Base-by-base conservation (phyloP, 202 grass and related monocot species). In the Setaria viridis region DNA sequence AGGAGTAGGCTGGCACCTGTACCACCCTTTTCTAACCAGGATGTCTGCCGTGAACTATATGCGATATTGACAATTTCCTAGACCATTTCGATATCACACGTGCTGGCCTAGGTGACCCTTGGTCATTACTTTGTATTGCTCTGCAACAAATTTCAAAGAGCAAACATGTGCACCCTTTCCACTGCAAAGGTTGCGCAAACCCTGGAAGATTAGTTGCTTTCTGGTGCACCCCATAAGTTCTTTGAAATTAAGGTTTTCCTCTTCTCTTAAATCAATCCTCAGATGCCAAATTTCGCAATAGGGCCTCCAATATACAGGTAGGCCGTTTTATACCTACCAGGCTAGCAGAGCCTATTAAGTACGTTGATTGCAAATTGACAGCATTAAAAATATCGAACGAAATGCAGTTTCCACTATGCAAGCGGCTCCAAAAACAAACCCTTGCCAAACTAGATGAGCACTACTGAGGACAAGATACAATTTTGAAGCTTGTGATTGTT, bases 21-120 rank as follows among this genome's bases (percentile, higher is more conserved):
- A 69, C 48, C 16, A 35, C 54, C 13, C 76, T 85, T 85, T 70
- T 43, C 16, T 86, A 33, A 60, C 59, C 15, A 68, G 48, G 70
- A 60, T 35, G 62, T 66, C 34, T 66, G 79, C 39, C 30, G 59
- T 56, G 35, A 78, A 34, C 59, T 62, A 82, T 72, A 49, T 12
- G 60, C 14, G 62, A 56, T 87, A 33, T 72, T 6, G 39, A 64
- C 37, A 43, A n/a, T 57, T 57, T 13, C 34, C 72, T 80, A 62
- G 20, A 64, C 54, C 15, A 76, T 69, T 55, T 54, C 7, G 33
- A 73, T 67, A 45, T 62, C 20, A 16, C n/a, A 72, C 37, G 7
- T 43, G 74, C 47, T 72, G 80, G 35, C 35, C 29, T 83, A 11
- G 48, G 67, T 39, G 16, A 65, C 13, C 15, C 35, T 51, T 43